A percentile compares a stretch with the other conserved stretches of the same genome.
Conservation (phyloP, 805 yeast genomes). For the Clavispora santaluciae region DNA sequence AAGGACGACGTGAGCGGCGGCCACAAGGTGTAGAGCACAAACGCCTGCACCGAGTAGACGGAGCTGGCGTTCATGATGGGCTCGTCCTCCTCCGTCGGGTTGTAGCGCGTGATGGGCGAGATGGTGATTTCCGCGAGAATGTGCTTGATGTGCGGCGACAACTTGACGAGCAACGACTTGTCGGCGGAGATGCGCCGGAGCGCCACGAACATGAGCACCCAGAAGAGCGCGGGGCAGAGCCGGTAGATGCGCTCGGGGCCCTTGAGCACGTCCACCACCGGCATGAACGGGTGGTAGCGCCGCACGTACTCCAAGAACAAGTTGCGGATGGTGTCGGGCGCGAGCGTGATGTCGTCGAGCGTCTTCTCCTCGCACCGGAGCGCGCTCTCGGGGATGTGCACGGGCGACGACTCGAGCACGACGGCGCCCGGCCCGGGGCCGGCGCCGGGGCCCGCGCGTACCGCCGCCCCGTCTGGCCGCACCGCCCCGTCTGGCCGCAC, state of each 20-base stretch:
- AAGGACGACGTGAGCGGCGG: conserved; percentile 93
- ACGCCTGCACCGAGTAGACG: conserved; percentile 92
- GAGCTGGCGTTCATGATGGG: conserved; percentile 85
- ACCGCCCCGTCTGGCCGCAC: too few relatives aligned
- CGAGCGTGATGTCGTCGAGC: conserved; percentile 61
- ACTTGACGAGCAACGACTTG: conserved; percentile 46
- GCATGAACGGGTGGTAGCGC: conserved; percentile 81
- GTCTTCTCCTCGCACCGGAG: conserved; percentile 61
- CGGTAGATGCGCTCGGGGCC: conserved; percentile 81
- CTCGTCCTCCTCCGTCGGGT: conserved; percentile 72
- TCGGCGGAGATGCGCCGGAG: conserved; percentile 52
- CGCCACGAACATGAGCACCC: conserved; percentile 89
- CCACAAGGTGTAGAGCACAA: conserved; percentile 85
- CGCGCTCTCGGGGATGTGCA: conserved; percentile 25
- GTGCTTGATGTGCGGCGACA: conserved; percentile 69
- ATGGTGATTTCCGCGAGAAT: conserved; percentile 84
- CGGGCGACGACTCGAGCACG: neutral
- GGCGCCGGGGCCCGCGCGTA: too few relatives aligned
- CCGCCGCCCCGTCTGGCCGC: too few relatives aligned
- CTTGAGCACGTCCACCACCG: conserved; percentile 74
- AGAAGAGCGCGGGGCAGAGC: conserved; percentile 82
- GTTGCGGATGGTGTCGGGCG: conserved; percentile 54
- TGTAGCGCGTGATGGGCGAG: conserved; percentile 81
- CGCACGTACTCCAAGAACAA: conserved; percentile 66
- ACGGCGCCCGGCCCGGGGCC: too few relatives aligned